Evolutionary conservation across 352 stramenopile genomes (phyloP), one percentile per base, ranked within the genome.

Genomic region (Blastocystis sp.): DNA sequence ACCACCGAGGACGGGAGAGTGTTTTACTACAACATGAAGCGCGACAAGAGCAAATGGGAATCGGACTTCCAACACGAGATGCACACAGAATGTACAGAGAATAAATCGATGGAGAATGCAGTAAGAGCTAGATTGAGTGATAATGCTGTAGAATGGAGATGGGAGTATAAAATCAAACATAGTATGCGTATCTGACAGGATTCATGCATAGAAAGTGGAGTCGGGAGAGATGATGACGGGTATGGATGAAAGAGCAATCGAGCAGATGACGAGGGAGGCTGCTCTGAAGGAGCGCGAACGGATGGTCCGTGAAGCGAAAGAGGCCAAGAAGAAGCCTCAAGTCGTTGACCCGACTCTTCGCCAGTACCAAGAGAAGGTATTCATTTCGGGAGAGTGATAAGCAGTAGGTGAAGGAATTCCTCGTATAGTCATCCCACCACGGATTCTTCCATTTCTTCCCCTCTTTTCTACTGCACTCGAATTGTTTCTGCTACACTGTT

Each of bases 1-100:
- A 9, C 19, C 11, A 81, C 71, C 3, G 59, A 81, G 21, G 71
- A 81, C 40, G 71, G 71, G 42, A 81, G 66, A 38, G 52, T 65
- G 57, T 81, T 48, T 48, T 81, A 81, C 71, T 81, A 66, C 71
- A 81, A 81, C 57, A 81, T 81, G 71, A 64, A 81, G 71, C 10
- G 71, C 7, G 21, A 81, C 7, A 24, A 68, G n/a, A 81, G 71
- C 63, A 48, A 54, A 48, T 81, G 71, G 71, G 71, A 81, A 52
- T 81, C 43, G 48, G 71, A 81, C 6, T 64, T 81, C 45, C 28
- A 59, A 24, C 14, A 40, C 17, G 71, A 81, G 24, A 17, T 14
- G 48, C 6, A 57, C 0, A 57, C 48, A 7, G 48, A 34, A 34
- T 34, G 28, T 34, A 34, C 28, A 34, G 28, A 34, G 28, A 34